Evolutionary conservation across 768 basidiomycete genomes (phyloP).

Genomic region (Mycena kentingensis): DNA sequence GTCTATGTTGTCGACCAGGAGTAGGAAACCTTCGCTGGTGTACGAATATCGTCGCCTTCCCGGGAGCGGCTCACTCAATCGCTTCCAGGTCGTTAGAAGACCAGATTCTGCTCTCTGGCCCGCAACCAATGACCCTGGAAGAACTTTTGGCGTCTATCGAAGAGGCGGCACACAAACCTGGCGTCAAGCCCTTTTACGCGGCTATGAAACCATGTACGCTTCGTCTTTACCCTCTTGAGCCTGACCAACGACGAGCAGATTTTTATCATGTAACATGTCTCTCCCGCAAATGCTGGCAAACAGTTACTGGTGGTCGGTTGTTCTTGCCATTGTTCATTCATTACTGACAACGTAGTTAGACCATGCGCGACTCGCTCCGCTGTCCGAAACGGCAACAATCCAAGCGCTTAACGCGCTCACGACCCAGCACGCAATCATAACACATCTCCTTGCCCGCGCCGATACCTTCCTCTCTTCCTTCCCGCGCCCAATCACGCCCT

Average conservation of each 20-base stretch:
- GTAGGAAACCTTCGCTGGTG: not conserved
- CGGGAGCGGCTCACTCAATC: not conserved
- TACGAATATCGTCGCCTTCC: not conserved
- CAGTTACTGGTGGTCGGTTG: not conserved
- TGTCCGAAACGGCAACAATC: not conserved
- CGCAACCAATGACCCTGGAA: not conserved
- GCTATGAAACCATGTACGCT: constrained; percentile 1
- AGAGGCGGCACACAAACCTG: not conserved
- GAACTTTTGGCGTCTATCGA: not conserved
- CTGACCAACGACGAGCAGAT: not conserved
- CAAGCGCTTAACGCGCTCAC: not conserved
- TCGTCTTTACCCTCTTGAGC: not conserved
- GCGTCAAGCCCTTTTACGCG: not conserved
- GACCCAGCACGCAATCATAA: not conserved
- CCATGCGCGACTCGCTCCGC: not conserved
- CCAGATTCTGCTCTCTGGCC: constrained; percentile 9
- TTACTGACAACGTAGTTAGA: no score
- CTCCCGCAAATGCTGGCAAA: not conserved
- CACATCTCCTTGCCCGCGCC: no score
- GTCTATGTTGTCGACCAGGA: not conserved
- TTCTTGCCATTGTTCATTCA: no score
- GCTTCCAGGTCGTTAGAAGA: constrained; percentile 2
- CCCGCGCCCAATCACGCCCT: not conserved
- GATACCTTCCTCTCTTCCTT: no score
- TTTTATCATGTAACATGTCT: not conserved